Percentiles rank a stretch among this genome's conserved stretches.
These are phyloP conservation scores for Cerrena zonata DNA, from an alignment of 1,284 basidiomycete species.

Conservation along the genomic window DNA sequence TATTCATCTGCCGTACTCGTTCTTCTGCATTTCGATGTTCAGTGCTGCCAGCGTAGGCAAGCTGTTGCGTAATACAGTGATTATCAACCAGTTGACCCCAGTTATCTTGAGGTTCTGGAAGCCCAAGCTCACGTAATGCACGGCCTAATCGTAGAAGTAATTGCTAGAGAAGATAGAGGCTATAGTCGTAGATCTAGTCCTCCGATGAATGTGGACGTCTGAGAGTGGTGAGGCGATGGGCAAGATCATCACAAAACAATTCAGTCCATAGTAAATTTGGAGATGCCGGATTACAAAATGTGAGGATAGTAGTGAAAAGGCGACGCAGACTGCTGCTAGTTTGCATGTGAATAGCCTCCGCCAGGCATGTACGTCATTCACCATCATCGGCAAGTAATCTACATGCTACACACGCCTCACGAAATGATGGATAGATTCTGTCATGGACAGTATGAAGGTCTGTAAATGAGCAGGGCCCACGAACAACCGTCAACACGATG, in stretches of 20 bases:
- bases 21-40: slow-evolving; percentile 6
- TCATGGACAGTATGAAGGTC: slow-evolving; percentile 22
- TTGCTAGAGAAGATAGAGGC: slow-evolving; percentile 31
- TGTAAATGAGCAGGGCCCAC: no score
- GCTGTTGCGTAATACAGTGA: slow-evolving; percentile 34
- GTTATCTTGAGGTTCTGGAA: slow-evolving; percentile 26
- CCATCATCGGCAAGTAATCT: slow-evolving; percentile 41
- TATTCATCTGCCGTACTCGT: slow-evolving; percentile 22
- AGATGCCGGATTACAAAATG: slow-evolving; percentile 28
- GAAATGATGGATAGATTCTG: slow-evolving; percentile 16
- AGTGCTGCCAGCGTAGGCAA: slow-evolving; percentile 25
- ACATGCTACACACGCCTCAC: slow-evolving; percentile 33
- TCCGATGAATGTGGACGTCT: slow-evolving; percentile 17
- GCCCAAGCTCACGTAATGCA: slow-evolving; percentile 25
- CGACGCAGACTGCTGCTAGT: slow-evolving; percentile 32
- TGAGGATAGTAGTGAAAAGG: slow-evolving; percentile 36
- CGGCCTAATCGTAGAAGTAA: slow-evolving; percentile 23
- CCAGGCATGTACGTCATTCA: slow-evolving; percentile 37
- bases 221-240: slow-evolving; percentile 14
- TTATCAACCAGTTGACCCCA: slow-evolving; percentile 29
- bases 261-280: slow-evolving; percentile 34
- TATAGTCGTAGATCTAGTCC: slow-evolving; percentile 36
- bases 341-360: slow-evolving; percentile 37
- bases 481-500: no score
- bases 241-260: slow-evolving; percentile 40